Base-by-base conservation (phyloP, 1,284 basidiomycete species). In the Moesziomyces sp. region DNA sequence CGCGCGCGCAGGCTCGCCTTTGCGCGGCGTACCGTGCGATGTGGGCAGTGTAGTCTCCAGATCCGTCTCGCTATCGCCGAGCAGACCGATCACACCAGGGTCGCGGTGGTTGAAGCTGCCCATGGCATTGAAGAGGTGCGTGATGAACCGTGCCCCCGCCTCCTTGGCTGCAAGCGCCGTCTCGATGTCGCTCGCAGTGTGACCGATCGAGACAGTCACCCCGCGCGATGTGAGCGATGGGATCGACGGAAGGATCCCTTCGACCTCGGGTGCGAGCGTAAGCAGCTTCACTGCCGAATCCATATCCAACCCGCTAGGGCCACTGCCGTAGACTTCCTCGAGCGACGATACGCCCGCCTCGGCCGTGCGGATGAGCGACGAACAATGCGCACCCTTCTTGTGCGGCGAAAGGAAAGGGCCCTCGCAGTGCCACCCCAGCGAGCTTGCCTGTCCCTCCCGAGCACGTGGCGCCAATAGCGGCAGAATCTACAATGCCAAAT, bases 61-160 rank as follows among this genome's bases (percentile, higher is more conserved):
- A 46, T 47, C 73, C 26, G 51, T 47, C 19, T 58, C 54, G 19
- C 24, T 91, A 21, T 91, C 89, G 28, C 93, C 93, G 46, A 96
- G 86, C 7, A 95, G 87, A 28, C 93, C 93, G 65, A 95, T 93
- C 77, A 95, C 92, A 9, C 69, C 69, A 0, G 74, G 74, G 34
- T 72, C 65, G 14, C 74, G 74, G 78, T 93, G 92, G 82, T 93
- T 92, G 55, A 94, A 85, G 77, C 91, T 91, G 4, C 92, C 91
- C 92, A 94, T 94, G 6, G 92, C 92, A 79, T 96, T 96, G 89
- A 94, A 94, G 21, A 95, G 87, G 84, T 95, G 93, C 0, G 93
- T 95, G 77, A 95, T 93, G 73, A 94, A 89, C 8, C 89, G 87
- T 5, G 93, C 92, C 30, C 92, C 92, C 55, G 87, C 86, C 44